Percentiles rank a stretch among this genome's conserved stretches.
Conservation (phyloP, 495 filamentous ascomycete genomes). For the Aspergillus nanangensis region DNA sequence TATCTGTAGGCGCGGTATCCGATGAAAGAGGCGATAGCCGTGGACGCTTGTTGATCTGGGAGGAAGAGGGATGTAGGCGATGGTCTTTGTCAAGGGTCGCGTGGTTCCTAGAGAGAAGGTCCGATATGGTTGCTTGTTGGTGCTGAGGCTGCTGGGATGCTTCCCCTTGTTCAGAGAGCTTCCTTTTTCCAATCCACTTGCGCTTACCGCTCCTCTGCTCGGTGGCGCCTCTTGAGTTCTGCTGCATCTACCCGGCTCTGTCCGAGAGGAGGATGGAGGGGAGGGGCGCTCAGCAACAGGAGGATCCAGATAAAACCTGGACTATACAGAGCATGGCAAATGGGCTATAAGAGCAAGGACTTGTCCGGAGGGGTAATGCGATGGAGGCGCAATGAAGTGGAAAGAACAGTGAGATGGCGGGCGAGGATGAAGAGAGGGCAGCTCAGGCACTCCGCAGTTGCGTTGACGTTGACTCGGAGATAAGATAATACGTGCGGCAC, state of each 20-base stretch:
- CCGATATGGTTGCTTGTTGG: conserved; percentile 46
- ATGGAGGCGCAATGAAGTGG: neutral
- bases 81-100: conserved; percentile 13
- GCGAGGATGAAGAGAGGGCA: neutral
- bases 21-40: conserved; percentile 33
- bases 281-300: conserved; percentile 18
- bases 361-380: neutral
- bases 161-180: conserved; percentile 39
- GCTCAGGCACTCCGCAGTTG: conserved; percentile 13
- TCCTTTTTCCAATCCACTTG: conserved; percentile 45
- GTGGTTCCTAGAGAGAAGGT: conserved; percentile 38
- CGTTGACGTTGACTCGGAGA: conserved; percentile 16
- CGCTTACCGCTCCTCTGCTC: conserved; percentile 47
- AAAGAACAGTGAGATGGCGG: conserved; percentile 2
- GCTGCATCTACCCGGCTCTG: conserved; percentile 46
- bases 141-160: conserved; percentile 28
- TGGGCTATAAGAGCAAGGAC: neutral
- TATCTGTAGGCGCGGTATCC: conserved; percentile 8
- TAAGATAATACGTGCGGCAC: conserved; percentile 21
- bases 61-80: conserved; percentile 10
- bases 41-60: conserved; percentile 38
- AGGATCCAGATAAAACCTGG: conserved; percentile 12
- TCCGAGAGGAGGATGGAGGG: conserved; percentile 19
- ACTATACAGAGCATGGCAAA: conserved; percentile 15
- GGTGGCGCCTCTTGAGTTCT: conserved; percentile 36